These are phyloP conservation scores for Syzygium malaccense DNA, from an alignment of 441 rosid species.

Conservation along the genomic window DNA sequence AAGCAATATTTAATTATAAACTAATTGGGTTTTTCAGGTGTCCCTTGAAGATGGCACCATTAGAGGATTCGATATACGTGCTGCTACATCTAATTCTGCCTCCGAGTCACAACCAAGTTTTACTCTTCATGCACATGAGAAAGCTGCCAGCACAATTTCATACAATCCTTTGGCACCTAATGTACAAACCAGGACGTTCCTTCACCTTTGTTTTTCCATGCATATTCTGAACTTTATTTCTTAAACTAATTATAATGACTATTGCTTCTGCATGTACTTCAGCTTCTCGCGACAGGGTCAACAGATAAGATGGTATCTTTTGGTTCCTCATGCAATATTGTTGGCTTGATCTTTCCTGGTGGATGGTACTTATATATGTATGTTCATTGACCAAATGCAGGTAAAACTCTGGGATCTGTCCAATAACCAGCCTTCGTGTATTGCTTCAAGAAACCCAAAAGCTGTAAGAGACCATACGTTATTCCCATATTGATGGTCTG, in stretches of 20 bases:
- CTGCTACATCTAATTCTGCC: slow-evolving; percentile 41
- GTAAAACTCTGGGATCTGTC: slow-evolving; percentile 86
- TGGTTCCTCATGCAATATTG: not conserved
- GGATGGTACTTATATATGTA: not conserved
- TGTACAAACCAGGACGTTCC: slow-evolving; percentile 18
- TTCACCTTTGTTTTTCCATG: not conserved
- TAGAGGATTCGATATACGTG: slow-evolving; percentile 66
- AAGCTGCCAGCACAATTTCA: slow-evolving; percentile 14
- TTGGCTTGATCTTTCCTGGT: not conserved
- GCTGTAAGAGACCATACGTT: slow-evolving; percentile 32
- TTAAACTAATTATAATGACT: not conserved
- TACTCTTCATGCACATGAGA: slow-evolving; percentile 69
- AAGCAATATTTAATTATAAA: not conserved
- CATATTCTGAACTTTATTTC: not conserved
- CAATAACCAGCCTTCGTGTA: slow-evolving; percentile 67
- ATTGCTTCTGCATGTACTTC: slow-evolving; percentile 2
- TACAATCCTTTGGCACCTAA: slow-evolving; percentile 18
- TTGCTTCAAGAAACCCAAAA: slow-evolving; percentile 48
- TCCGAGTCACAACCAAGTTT: slow-evolving; percentile 45
- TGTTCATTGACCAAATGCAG: slow-evolving; percentile 14
- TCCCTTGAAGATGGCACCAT: slow-evolving; percentile 89
- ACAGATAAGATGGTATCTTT: slow-evolving; percentile 22
- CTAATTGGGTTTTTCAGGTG: slow-evolving; percentile 24
- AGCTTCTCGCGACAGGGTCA: slow-evolving; percentile 41
- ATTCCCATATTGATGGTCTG: not conserved